Conservation (phyloP, 129 eudicot species). For the Arctium minus region DNA sequence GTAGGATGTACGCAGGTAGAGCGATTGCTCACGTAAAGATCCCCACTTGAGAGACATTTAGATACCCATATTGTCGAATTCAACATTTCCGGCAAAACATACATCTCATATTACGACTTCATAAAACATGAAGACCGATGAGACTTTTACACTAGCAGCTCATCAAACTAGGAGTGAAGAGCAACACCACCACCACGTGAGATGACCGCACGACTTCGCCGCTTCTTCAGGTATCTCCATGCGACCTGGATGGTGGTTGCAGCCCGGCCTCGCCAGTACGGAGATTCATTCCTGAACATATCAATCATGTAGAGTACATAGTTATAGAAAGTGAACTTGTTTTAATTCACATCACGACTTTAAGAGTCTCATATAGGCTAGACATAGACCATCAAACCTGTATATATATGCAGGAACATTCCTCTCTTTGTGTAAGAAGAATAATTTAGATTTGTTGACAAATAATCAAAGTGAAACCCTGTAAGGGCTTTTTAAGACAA, state of each 20-base stretch:
- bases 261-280: constrained; percentile 61
- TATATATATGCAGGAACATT: no score
- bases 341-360: neutral
- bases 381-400: neutral
- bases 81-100: neutral
- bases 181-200: neutral
- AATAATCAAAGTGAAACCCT: neutral
- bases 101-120: neutral
- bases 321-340: neutral
- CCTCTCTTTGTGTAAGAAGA: no score
- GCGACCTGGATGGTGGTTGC: constrained; percentile 55
- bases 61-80: neutral
- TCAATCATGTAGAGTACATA: neutral
- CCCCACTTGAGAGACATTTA: neutral
- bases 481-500: neutral
- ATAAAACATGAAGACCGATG: neutral
- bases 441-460: neutral
- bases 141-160: neutral
- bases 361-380: neutral
- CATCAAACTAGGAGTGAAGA: neutral
- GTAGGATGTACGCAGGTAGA: neutral
- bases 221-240: constrained; percentile 54
- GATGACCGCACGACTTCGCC: constrained; percentile 20
- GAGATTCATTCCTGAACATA: constrained; percentile 45
- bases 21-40: neutral